phyloP scores from a whole-genome alignment of 164 flowering plant genomes.

The Malania oleifera region DNA sequence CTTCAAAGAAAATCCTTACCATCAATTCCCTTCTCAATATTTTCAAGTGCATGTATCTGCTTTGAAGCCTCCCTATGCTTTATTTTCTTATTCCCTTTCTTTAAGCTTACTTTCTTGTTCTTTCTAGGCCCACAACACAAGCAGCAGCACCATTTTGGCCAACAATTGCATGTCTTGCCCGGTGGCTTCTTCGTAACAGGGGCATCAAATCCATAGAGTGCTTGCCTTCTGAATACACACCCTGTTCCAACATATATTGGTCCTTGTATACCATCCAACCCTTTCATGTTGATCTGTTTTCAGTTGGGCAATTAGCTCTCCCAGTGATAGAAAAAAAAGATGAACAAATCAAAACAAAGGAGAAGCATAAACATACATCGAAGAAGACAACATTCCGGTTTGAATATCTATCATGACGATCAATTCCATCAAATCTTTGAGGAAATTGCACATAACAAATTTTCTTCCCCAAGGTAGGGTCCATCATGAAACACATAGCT shows the following conservation, averaged over 20 bases:
- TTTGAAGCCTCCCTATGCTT: conserved; percentile 45
- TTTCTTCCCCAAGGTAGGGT: conserved; percentile 49
- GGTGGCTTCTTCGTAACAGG: conserved; percentile 36
- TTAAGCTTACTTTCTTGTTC: conserved; percentile 27
- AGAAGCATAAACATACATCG: conserved; percentile 33
- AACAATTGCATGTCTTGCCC: conserved; percentile 26
- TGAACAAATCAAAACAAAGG: background rate
- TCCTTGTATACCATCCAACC: conserved; percentile 61
- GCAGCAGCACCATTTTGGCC: conserved; percentile 29
- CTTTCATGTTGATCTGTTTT: conserved; percentile 54
- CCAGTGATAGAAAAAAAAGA: background rate
- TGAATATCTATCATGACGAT: conserved; percentile 58
- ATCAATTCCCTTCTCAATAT: conserved; percentile 48
- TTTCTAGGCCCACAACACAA: conserved; percentile 39
- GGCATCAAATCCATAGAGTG: conserved; percentile 55
- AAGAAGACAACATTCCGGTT: conserved; percentile 70
- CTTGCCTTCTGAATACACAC: conserved; percentile 57
- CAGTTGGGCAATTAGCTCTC: background rate
- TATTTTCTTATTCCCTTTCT: conserved; percentile 27
- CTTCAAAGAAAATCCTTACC: conserved; percentile 19
- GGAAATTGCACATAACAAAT: conserved; percentile 63
- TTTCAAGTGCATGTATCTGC: conserved; percentile 51
- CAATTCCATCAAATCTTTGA: conserved; percentile 71
- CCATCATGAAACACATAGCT: conserved; percentile 73
- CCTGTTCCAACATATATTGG: conserved; percentile 64